Conservation (phyloP, 305 asterid genomes). For the Fraxinus latifolia region DNA sequence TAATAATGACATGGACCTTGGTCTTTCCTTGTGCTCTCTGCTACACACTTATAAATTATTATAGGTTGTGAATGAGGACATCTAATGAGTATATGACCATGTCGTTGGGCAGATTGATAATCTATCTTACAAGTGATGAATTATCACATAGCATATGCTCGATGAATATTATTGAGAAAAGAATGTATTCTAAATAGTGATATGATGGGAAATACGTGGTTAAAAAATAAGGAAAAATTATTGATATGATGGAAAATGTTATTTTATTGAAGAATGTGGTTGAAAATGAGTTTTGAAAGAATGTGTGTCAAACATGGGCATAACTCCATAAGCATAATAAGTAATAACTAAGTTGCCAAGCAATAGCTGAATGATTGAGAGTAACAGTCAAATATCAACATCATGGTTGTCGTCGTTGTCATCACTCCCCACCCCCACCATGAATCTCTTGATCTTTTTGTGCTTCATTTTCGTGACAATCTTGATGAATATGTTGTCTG, state of each 20-base stretch:
- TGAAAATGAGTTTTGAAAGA: too few relatives aligned
- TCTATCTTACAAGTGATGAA: background rate
- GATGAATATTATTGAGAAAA: too few relatives aligned
- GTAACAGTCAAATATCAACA: background rate
- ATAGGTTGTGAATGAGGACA: background rate
- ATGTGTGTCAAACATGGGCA: too few relatives aligned
- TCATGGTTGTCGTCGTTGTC: background rate
- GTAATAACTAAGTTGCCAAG: background rate
- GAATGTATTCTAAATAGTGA: too few relatives aligned
- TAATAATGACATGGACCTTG: background rate
- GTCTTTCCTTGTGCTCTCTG: background rate
- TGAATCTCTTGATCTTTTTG: background rate
- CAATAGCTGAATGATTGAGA: background rate
- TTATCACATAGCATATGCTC: background rate
- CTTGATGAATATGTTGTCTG: conserved; percentile 20
- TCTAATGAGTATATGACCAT: background rate
- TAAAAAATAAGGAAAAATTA: too few relatives aligned
- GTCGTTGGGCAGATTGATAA: background rate
- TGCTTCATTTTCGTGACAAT: conserved; percentile 8
- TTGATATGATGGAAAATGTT: too few relatives aligned
- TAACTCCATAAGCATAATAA: background rate
- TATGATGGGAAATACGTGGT: too few relatives aligned
- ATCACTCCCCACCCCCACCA: background rate
- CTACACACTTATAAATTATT: background rate
- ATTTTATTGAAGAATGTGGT: too few relatives aligned